A percentile compares a stretch with the other conserved stretches of the same genome.
phyloP scores from a whole-genome alignment of 208 protist genomes.

The Trypanosoma caninum region DNA sequence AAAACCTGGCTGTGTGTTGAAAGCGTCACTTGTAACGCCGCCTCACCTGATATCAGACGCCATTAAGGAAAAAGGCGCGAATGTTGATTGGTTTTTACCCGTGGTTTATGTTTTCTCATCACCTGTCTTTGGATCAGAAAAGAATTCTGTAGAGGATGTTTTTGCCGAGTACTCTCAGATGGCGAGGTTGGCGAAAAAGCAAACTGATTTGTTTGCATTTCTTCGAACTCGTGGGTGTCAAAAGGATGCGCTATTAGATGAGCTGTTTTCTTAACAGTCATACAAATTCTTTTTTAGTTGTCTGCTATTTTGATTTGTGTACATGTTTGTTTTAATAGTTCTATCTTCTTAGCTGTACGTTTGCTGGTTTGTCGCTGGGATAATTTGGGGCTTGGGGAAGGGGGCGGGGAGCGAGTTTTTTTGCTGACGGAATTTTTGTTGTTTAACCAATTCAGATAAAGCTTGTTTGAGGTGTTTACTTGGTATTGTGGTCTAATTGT shows the following conservation, averaged over 20 bases:
- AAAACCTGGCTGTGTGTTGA: slow-evolving; percentile 73
- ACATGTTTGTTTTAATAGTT: neutral
- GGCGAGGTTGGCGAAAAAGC: slow-evolving; percentile 39
- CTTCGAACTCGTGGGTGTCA: slow-evolving; percentile 54
- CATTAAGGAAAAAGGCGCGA: slow-evolving; percentile 7
- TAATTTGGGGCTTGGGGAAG: too few relatives aligned
- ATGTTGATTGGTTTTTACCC: slow-evolving; percentile 39
- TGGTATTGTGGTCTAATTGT: neutral
- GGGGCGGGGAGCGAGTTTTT: too few relatives aligned
- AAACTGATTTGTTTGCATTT: slow-evolving; percentile 44
- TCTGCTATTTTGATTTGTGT: neutral
- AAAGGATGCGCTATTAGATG: slow-evolving; percentile 66
- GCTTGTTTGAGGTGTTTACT: slow-evolving; percentile 1
- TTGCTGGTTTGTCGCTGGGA: too few relatives aligned
- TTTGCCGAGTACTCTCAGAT: slow-evolving; percentile 77
- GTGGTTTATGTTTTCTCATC: slow-evolving; percentile 62
- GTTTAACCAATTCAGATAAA: too few relatives aligned
- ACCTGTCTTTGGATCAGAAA: slow-evolving; percentile 69
- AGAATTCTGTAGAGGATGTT: slow-evolving; percentile 50
- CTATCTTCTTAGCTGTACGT: neutral
- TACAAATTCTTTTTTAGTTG: neutral
- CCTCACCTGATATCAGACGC: slow-evolving; percentile 19
- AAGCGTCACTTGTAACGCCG: slow-evolving; percentile 26
- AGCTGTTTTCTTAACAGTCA: slow-evolving; percentile 70
- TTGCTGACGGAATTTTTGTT: too few relatives aligned